Evolutionary conservation across 2,329 filamentous ascomycete genomes (phyloP).

Genomic region (Ascochyta viciae-villosae): DNA sequence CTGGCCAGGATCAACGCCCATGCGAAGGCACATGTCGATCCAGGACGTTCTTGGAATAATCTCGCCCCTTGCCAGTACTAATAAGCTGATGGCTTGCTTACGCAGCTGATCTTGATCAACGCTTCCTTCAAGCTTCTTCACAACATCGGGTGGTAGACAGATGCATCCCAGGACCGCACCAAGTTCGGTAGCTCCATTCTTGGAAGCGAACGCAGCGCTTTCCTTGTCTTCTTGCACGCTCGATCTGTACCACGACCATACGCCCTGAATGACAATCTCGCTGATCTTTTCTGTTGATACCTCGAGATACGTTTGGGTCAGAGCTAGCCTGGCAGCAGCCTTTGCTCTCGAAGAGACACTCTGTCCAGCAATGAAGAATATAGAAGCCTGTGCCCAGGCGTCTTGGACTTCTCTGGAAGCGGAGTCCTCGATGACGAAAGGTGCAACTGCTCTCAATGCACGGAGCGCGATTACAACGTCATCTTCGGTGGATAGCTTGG

Average conservation of each 20-base stretch:
- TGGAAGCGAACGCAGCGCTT: conserved; percentile 70
- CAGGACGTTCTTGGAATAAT: conserved; percentile 80
- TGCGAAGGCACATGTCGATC: conserved; percentile 86
- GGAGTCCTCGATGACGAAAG: conserved; percentile 61
- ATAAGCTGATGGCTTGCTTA: conserved; percentile 74
- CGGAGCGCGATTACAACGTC: conserved; percentile 80
- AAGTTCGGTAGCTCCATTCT: conserved; percentile 70
- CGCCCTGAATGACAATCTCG: conserved; percentile 69
- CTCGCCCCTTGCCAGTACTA: conserved; percentile 79
- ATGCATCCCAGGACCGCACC: conserved; percentile 67
- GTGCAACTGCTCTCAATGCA: conserved; percentile 69
- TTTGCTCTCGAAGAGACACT: conserved; percentile 68
- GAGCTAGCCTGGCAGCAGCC: conserved; percentile 65
- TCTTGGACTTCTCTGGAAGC: conserved; percentile 56
- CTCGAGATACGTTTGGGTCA: conserved; percentile 71
- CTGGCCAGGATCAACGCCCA: conserved; percentile 81
- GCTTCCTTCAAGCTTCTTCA: conserved; percentile 52
- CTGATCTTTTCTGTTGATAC: conserved; percentile 64
- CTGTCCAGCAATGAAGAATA: conserved; percentile 76
- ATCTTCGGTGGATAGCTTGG: conserved; percentile 75
- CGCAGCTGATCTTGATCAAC: conserved; percentile 63
- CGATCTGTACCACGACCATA: conserved; percentile 81
- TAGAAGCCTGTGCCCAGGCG: conserved; percentile 83
- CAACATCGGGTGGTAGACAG: conserved; percentile 64
- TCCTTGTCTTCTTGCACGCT: conserved; percentile 79